phyloP scores from a whole-genome alignment of 305 asterid species.

The Fraxinus sp. region DNA sequence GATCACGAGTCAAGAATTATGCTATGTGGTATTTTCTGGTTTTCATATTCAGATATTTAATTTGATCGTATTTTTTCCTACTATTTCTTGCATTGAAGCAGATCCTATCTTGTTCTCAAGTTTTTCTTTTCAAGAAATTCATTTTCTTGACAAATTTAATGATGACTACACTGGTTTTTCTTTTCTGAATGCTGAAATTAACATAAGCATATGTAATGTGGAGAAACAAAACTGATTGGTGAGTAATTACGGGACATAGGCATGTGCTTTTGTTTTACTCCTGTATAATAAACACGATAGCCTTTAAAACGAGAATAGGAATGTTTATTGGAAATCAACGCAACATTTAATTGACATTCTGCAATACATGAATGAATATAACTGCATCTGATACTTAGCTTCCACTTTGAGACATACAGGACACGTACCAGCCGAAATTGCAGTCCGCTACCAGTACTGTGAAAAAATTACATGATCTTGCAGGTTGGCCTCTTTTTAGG shows the following conservation, averaged over 20 bases:
- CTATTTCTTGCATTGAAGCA: neutral
- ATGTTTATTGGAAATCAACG: no score
- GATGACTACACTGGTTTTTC: neutral
- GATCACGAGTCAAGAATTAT: conserved; percentile 38
- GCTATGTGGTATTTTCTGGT: conserved; percentile 37
- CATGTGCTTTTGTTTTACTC: neutral
- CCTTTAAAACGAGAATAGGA: no score
- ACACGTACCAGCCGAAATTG: conserved; percentile 44
- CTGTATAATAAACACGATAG: neutral
- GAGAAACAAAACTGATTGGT: neutral
- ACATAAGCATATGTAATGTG: neutral
- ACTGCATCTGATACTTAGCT: conserved; percentile 14
- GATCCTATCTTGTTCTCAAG: neutral
- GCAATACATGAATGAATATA: neutral
- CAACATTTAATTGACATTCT: neutral
- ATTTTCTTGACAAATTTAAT: neutral
- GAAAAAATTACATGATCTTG: conserved; percentile 65
- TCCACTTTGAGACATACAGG: conserved; percentile 40
- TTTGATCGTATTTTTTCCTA: neutral
- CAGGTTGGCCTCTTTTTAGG: conserved; percentile 44
- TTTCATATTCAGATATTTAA: neutral
- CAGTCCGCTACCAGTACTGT: conserved; percentile 62
- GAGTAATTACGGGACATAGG: neutral
- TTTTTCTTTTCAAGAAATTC: neutral
- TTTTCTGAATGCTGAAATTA: neutral